Evolutionary conservation across 2,329 filamentous ascomycete genomes (phyloP), one percentile per base, ranked within the genome.

Genomic region (Penicillium sp.): DNA sequence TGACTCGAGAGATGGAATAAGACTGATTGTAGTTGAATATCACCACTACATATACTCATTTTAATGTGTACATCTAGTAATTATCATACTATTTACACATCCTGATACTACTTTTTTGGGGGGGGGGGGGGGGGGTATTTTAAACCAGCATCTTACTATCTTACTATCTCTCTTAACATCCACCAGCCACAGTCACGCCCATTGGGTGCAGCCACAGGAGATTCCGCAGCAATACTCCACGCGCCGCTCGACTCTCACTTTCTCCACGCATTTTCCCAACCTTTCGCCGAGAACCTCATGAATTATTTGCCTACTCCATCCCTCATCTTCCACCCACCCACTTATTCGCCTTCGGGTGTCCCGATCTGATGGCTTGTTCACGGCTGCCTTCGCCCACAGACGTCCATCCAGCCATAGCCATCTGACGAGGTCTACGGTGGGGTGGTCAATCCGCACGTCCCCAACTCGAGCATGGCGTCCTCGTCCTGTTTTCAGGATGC

Each of bases 351-450:
- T 44, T 24, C 38, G 38, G 38, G 53, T 49, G 58, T 59, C 45
- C 56, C 62, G 55, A 68, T 73, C 76, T 79, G 78, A 86, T 87
- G 85, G 85, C 85, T 84, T 78, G 80, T 80, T 79, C 77, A 80
- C 78, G 79, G 74, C 78, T 80, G 74, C 73, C 74, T 77, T 76
- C 75, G 75, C 76, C 77, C 78, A 73, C 81, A 49, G 54, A 47
- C 73, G 78, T 80, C 73, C 79, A 81, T 79, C 81, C 81, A 79
- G 81, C 81, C 75, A 83, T 83, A 79, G 80, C 81, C 76, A 85
- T 85, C 79, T 88, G 85, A 86, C 84, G 76, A 79, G 76, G 78
- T 79, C 76, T 80, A 82, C 82, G 81, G 81, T 82, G 80, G 81
- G 80, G 79, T 55, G 53, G 28, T 26, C 54, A 57, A 26, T 33